Percentiles rank a stretch among this genome's conserved stretches.
Evolutionary conservation across 257 asterid genomes (phyloP).

Genomic region (Buddleja alternifolia): DNA sequence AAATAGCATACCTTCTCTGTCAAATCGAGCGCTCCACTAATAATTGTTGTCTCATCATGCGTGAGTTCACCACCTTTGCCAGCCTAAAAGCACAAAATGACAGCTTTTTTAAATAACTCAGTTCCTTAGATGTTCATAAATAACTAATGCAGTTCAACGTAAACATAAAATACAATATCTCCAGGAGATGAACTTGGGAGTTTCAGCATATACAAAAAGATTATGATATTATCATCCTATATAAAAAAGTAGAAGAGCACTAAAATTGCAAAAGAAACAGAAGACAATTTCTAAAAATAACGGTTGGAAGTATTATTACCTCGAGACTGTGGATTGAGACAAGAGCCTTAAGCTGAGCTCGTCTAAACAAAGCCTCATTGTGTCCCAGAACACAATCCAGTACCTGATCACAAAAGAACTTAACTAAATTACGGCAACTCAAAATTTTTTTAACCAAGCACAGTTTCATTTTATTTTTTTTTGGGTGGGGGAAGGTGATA

Average conservation of each 20-base stretch:
- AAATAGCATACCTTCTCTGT: constrained; percentile 75
- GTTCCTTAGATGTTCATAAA: too few relatives aligned
- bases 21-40: constrained; percentile 96
- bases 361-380: constrained; percentile 90
- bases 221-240: background rate
- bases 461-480: too few relatives aligned
- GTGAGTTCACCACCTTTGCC: constrained; percentile 99
- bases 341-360: constrained; percentile 97
- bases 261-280: background rate
- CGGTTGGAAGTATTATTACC: constrained; percentile 43
- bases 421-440: constrained; percentile 3
- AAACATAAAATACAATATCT: constrained; percentile 17
- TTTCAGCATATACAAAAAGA: background rate
- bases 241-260: background rate
- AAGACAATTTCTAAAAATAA: background rate
- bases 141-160: background rate
- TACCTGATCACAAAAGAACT: constrained; percentile 48
- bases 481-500: too few relatives aligned
- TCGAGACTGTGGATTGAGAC: constrained; percentile 94
- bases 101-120: background rate
- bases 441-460: background rate
- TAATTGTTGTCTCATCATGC: constrained; percentile 95
- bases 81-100: constrained; percentile 54
- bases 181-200: background rate
- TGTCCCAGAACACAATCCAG: constrained; percentile 92